Conservation (phyloP, 1,284 basidiomycete species). For the Pholiota adiposa region DNA sequence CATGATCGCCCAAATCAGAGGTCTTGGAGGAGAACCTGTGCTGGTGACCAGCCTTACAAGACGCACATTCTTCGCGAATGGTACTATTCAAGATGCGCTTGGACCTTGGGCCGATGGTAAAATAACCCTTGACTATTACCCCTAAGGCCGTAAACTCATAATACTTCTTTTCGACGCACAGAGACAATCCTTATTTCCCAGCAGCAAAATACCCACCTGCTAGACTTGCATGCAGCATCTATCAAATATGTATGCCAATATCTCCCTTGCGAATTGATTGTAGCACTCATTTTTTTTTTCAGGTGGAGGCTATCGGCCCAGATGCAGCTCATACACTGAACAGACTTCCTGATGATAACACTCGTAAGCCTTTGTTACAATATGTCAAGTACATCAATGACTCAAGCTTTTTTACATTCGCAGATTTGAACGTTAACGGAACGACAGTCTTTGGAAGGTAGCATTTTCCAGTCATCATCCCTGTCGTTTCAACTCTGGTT, state of each 20-base stretch:
- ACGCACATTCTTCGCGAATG: constrained; percentile 41
- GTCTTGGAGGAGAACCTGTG: constrained; percentile 44
- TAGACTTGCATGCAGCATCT: constrained; percentile 46
- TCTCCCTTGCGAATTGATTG: neutral
- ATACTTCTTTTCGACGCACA: constrained; percentile 11
- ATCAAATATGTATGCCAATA: constrained; percentile 37
- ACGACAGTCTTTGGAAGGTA: neutral
- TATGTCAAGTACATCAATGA: neutral
- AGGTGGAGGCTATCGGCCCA: constrained; percentile 43
- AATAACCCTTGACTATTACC: neutral
- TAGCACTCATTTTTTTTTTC: neutral
- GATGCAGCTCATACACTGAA: constrained; percentile 46
- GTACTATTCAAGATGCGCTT: constrained; percentile 42
- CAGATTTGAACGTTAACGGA: neutral
- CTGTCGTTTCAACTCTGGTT: neutral
- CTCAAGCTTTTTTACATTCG: constrained; percentile 5
- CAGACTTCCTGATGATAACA: constrained; percentile 42
- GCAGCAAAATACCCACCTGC: constrained; percentile 40
- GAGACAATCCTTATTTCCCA: constrained; percentile 43
- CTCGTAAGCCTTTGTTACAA: constrained; percentile 30
- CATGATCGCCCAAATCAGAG: constrained; percentile 44
- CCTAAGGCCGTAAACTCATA: neutral
- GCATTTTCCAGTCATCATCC: neutral
- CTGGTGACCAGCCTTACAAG: constrained; percentile 47
- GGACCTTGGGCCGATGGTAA: constrained; percentile 46